phyloP scores from a whole-genome alignment of 2,329 filamentous ascomycete species.

The Corinectria fuckeliana region DNA sequence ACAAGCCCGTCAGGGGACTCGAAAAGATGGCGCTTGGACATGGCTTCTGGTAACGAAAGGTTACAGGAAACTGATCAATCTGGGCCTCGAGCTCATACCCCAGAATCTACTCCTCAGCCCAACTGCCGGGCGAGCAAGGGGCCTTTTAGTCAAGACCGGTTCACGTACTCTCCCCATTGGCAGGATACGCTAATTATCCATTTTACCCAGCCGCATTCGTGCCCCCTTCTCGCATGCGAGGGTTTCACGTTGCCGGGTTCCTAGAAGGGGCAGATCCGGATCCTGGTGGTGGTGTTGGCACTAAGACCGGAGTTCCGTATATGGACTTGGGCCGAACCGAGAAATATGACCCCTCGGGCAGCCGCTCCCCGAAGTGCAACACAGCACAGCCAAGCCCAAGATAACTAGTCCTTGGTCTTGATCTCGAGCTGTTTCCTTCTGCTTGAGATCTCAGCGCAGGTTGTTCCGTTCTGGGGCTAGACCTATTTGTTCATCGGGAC shows the following conservation, averaged over 20 bases:
- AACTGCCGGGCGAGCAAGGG: constrained; percentile 5
- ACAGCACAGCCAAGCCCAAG: neutral
- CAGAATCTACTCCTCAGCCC: neutral
- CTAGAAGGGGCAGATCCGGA: constrained; percentile 22
- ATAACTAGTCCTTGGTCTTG: too few relatives aligned
- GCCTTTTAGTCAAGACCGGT: constrained; percentile 15
- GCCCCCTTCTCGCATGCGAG: neutral
- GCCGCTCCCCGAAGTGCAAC: neutral
- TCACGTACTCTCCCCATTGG: constrained; percentile 1
- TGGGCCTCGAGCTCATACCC: neutral
- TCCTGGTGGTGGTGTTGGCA: constrained; percentile 2
- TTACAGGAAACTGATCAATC: neutral
- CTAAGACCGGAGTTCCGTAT: constrained; percentile 21
- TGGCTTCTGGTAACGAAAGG: constrained; percentile 30
- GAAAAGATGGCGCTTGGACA: constrained; percentile 62
- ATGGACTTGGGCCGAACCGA: constrained; percentile 16
- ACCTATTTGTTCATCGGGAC: neutral
- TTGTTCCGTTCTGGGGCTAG: neutral
- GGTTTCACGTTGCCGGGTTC: constrained; percentile 14
- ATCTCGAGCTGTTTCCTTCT: neutral
- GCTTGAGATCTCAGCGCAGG: neutral
- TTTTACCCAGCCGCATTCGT: constrained; percentile 7
- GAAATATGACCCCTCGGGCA: constrained; percentile 8
- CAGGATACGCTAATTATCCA: neutral
- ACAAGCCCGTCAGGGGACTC: constrained; percentile 60